phyloP scores from a whole-genome alignment of 345 rosid genomes.

The Viola odorata region DNA sequence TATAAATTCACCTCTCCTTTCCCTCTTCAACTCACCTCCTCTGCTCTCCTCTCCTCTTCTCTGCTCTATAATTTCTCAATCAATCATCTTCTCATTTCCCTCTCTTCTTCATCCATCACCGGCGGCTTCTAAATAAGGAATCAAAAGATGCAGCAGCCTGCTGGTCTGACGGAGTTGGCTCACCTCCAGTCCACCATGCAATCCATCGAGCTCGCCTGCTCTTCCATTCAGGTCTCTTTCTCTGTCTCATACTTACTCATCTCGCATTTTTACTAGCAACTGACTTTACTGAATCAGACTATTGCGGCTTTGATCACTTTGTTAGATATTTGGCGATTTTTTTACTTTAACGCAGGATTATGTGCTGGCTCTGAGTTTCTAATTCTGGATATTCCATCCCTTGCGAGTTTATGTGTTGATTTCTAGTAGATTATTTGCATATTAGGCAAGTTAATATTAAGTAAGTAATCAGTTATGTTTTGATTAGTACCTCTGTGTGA shows the following conservation, averaged over 20 bases:
- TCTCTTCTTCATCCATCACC: no score
- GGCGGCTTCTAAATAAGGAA: not conserved
- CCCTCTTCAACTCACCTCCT: no score
- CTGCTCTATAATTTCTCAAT: no score
- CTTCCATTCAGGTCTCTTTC: conserved; percentile 70
- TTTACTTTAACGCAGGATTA: not conserved
- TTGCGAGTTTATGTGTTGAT: not conserved
- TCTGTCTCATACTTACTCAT: not conserved
- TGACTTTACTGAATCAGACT: not conserved
- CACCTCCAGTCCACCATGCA: conserved; percentile 82
- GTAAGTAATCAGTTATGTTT: no score
- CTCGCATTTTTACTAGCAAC: not conserved
- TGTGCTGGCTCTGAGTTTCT: not conserved
- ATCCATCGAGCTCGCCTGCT: conserved; percentile 92
- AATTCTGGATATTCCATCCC: not conserved
- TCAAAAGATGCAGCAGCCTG: conserved; percentile 18
- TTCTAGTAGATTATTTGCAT: no score
- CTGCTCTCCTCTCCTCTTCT: no score
- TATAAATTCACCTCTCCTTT: no score
- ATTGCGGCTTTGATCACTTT: not conserved
- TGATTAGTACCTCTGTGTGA: no score
- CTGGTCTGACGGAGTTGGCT: conserved; percentile 43
- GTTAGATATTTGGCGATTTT: no score
- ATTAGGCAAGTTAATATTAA: no score
- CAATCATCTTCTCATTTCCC: no score